Percentiles rank a stretch among this genome's conserved stretches.
These are phyloP conservation scores for Hypoxylon sp. DNA, from an alignment of 2,329 filamentous ascomycete species.

Conservation along the genomic window DNA sequence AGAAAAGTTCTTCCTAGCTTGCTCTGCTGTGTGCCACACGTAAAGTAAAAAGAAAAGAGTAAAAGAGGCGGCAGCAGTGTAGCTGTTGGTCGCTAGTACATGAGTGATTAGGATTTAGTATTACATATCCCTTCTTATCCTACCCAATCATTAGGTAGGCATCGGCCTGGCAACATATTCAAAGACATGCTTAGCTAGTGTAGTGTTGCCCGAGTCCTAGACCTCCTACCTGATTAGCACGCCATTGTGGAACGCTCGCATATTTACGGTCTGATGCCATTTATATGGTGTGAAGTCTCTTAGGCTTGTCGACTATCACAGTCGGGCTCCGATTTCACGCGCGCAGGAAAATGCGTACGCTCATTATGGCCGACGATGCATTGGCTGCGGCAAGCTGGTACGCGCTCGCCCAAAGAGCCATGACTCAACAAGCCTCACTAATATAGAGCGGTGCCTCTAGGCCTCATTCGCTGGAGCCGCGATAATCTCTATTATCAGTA, in stretches of 20 bases:
- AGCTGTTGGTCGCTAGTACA: not conserved
- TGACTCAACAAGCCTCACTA: not conserved
- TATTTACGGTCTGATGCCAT: not conserved
- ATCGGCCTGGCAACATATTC: not conserved
- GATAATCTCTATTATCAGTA: too few species aligned
- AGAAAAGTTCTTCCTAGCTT: not conserved
- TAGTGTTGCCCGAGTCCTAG: too few species aligned
- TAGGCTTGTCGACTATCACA: slow-evolving; percentile 28
- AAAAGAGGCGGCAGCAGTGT: not conserved
- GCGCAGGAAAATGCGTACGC: slow-evolving; percentile 29
- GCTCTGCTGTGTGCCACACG: not conserved
- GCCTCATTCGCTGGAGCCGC: too few species aligned
- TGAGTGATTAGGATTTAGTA: too few species aligned
- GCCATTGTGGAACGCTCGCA: not conserved
- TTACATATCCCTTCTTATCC: not conserved
- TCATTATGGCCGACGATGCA: slow-evolving; percentile 39
- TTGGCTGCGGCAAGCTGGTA: not conserved
- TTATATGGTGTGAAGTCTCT: not conserved
- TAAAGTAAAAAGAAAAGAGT: not conserved
- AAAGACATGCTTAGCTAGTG: not conserved
- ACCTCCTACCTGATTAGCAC: not conserved
- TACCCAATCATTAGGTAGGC: not conserved
- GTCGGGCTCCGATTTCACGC: slow-evolving; percentile 40
- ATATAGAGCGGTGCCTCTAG: not conserved
- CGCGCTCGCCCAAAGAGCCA: not conserved